Conservation (phyloP, 345 rosid species). For the Camelina sativa region DNA sequence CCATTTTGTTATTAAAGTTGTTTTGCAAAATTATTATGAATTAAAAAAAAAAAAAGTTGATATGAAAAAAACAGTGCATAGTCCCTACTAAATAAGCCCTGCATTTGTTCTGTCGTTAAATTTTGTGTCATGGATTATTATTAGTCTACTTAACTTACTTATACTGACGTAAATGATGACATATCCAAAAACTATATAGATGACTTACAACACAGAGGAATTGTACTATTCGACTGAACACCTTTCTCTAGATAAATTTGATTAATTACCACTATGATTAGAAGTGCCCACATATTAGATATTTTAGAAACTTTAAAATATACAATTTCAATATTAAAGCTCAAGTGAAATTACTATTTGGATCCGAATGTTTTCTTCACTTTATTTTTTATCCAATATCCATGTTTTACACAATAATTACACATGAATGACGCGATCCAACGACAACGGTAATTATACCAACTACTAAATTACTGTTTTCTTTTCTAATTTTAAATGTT, state of each 20-base stretch:
- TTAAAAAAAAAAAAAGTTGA: neutral
- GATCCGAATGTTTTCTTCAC: neutral
- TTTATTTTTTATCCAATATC: neutral
- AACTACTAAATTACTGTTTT: neutral
- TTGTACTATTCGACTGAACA: constrained; percentile 2
- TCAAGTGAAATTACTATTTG: neutral
- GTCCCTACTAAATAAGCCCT: constrained; percentile 12
- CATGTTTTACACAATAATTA: neutral
- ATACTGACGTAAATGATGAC: constrained; percentile 17
- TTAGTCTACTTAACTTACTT: neutral
- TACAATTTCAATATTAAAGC: neutral
- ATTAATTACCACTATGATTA: neutral
- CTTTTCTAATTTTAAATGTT: neutral
- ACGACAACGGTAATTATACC: neutral
- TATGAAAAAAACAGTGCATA: constrained; percentile 5
- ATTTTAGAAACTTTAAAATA: neutral
- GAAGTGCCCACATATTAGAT: constrained; percentile 12
- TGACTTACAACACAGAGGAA: neutral
- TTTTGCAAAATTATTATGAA: constrained; percentile 2
- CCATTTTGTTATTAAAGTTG: constrained; percentile 28
- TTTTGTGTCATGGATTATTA: neutral
- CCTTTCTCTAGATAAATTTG: neutral
- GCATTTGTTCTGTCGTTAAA: neutral
- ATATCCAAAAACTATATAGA: neutral
- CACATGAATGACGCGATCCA: neutral